phyloP scores from a whole-genome alignment of 2,329 filamentous ascomycete genomes.

The Diaporthe citriasiana region DNA sequence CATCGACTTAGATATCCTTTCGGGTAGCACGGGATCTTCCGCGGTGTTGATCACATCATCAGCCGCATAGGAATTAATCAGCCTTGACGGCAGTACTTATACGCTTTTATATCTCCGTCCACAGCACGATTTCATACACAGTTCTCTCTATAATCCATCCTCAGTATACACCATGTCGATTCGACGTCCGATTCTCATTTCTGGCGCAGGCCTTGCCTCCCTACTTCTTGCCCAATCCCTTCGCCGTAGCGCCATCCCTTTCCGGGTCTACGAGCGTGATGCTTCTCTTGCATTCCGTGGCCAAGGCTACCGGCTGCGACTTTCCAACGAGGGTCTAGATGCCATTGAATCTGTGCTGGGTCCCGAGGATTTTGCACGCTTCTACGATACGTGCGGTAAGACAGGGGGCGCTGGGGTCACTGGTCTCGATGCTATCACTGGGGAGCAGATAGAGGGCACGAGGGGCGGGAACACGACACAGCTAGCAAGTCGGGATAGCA shows the following conservation, averaged over 20 bases:
- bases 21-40: neutral
- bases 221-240: constrained; percentile 61
- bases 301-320: constrained; percentile 73
- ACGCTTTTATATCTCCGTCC: neutral
- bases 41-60: constrained; percentile 14
- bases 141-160: neutral
- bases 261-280: constrained; percentile 70
- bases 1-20: neutral
- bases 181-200: constrained; percentile 49
- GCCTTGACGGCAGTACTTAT: neutral
- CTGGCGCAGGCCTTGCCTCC: constrained; percentile 60
- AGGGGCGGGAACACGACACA: constrained; percentile 30
- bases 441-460: constrained; percentile 57
- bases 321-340: constrained; percentile 69
- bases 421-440: constrained; percentile 66
- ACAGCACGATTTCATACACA: neutral
- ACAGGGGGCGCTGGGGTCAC: constrained; percentile 69
- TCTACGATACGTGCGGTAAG: constrained; percentile 72
- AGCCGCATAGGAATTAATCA: constrained; percentile 6
- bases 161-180: constrained; percentile 44
- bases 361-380: constrained; percentile 61
- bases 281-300: constrained; percentile 65
- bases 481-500: constrained; percentile 67
- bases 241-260: constrained; percentile 59
- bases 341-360: constrained; percentile 72